A percentile compares a stretch with the other conserved stretches of the same genome.
phyloP scores from a whole-genome alignment of 768 basidiomycete species.

The Lactarius vividus region DNA sequence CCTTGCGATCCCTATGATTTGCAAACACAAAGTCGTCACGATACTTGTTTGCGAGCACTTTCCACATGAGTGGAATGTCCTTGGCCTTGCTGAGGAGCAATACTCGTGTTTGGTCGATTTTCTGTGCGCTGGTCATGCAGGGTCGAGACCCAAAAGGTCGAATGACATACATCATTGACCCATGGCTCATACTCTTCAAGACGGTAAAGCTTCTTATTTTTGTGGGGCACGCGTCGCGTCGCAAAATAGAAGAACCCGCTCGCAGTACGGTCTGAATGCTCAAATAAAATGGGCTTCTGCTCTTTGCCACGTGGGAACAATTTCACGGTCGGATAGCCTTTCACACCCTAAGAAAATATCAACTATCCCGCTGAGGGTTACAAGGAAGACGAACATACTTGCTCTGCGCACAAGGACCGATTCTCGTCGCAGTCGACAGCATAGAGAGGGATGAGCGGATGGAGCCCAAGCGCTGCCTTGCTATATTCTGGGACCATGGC shows the following conservation, averaged over 20 bases:
- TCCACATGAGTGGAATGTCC: slow-evolving; percentile 76
- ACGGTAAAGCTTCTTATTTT: slow-evolving; percentile 58
- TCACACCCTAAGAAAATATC: slow-evolving; percentile 49
- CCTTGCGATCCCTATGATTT: slow-evolving; percentile 63
- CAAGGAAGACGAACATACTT: slow-evolving; percentile 41
- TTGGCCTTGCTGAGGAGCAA: slow-evolving; percentile 57
- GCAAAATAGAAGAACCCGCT: slow-evolving; percentile 75
- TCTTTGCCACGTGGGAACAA: slow-evolving; percentile 76
- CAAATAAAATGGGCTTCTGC: slow-evolving; percentile 60
- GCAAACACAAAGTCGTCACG: slow-evolving; percentile 59
- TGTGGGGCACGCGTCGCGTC: slow-evolving; percentile 66
- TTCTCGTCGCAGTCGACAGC: slow-evolving; percentile 95
- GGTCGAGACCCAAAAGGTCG: slow-evolving; percentile 1
- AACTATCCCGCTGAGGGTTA: not conserved
- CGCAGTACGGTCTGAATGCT: slow-evolving; percentile 66
- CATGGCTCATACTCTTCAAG: slow-evolving; percentile 60
- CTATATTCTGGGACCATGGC: slow-evolving; percentile 80
- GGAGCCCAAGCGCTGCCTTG: slow-evolving; percentile 73
- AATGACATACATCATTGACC: slow-evolving; percentile 58
- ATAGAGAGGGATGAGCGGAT: slow-evolving; percentile 83
- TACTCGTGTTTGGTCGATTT: slow-evolving; percentile 48
- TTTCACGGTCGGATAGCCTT: slow-evolving; percentile 96
- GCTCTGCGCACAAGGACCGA: slow-evolving; percentile 77
- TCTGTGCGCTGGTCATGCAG: slow-evolving; percentile 31
- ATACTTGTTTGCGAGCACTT: slow-evolving; percentile 74